Percentiles rank a stretch among this genome's conserved stretches.
These are phyloP conservation scores for Rhizopogon rudus DNA, from an alignment of 768 basidiomycete species.

Conservation along the genomic window DNA sequence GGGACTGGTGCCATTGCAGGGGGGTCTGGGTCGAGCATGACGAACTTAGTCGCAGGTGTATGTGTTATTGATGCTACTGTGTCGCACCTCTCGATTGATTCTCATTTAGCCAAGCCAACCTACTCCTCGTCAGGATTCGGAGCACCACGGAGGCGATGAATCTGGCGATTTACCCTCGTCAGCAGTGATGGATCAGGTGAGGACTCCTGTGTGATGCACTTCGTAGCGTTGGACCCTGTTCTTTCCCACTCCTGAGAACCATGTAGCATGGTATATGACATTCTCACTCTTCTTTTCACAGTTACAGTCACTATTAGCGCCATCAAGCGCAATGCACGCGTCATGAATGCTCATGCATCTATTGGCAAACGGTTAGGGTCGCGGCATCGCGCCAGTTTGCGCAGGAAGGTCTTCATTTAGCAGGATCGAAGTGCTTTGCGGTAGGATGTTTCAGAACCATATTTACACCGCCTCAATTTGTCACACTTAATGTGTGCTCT, in stretches of 20 bases:
- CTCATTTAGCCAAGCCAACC: constrained; percentile 21
- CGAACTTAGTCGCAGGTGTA: constrained; percentile 20
- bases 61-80: not conserved
- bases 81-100: not conserved
- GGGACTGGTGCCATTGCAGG: not conserved
- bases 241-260: constrained; percentile 15
- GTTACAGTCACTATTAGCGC: constrained; percentile 2
- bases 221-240: not conserved
- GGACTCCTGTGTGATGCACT: not conserved
- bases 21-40: constrained; percentile 7
- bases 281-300: constrained; percentile 8
- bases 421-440: not conserved
- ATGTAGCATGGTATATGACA: not conserved
- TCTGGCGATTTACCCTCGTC: constrained; percentile 13
- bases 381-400: not conserved
- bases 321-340: constrained; percentile 5
- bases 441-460: not conserved
- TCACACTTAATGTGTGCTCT: not conserved
- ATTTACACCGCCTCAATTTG: not conserved
- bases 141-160: constrained; percentile 13
- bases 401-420: not conserved
- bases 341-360: not conserved
- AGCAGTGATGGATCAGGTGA: constrained; percentile 22
- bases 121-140: constrained; percentile 18
- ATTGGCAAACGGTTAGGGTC: not conserved